Percentiles rank a stretch among this genome's conserved stretches.
Conservation (phyloP, 148 eudicot species). For the Mesembryanthemum crystallinum region DNA sequence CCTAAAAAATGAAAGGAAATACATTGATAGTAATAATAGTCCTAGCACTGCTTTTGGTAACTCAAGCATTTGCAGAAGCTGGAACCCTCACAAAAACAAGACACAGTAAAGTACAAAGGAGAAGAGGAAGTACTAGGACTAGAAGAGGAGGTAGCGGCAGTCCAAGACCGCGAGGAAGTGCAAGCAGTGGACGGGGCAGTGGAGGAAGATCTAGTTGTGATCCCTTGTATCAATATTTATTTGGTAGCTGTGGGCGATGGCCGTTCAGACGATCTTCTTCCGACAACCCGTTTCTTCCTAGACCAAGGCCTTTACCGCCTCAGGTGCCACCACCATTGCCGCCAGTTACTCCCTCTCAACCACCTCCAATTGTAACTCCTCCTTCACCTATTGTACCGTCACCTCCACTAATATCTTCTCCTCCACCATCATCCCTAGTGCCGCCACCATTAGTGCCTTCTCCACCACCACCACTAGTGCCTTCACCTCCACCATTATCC, state of each 20-base stretch:
- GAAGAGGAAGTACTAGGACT: slow-evolving; percentile 17
- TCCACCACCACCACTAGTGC: slow-evolving; percentile 10
- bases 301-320: slow-evolving; percentile 29
- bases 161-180: background rate
- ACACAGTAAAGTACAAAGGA: slow-evolving; percentile 9
- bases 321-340: background rate
- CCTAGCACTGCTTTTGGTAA: slow-evolving; percentile 24
- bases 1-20: slow-evolving; percentile 24
- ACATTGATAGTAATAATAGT: slow-evolving; percentile 10
- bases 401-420: slow-evolving; percentile 9
- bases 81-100: slow-evolving; percentile 16
- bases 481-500: slow-evolving; percentile 7
- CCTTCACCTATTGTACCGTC: slow-evolving; percentile 13
- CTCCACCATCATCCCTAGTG: background rate
- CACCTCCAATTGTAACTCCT: background rate
- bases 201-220: slow-evolving; percentile 22
- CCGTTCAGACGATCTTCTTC: slow-evolving; percentile 25
- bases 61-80: slow-evolving; percentile 26
- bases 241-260: slow-evolving; percentile 32
- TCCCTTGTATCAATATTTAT: slow-evolving; percentile 33
- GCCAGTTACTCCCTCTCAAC: slow-evolving; percentile 5
- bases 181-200: slow-evolving; percentile 4
- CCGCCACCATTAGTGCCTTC: background rate
- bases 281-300: slow-evolving; percentile 26
- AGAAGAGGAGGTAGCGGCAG: slow-evolving; percentile 11